Evolutionary conservation across 257 asterid species (phyloP).

Genomic region (Prunella vulgaris): DNA sequence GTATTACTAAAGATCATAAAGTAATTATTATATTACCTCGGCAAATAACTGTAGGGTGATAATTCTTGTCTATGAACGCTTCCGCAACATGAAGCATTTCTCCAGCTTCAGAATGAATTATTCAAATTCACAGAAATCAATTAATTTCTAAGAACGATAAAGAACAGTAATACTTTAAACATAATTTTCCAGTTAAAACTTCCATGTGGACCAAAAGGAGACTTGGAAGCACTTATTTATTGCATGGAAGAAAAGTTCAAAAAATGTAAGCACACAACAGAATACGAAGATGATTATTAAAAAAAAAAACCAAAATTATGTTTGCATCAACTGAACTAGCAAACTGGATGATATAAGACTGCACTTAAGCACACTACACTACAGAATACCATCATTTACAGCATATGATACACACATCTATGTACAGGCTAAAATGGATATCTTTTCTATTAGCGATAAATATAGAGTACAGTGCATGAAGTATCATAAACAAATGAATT

Average conservation of each 20-base stretch:
- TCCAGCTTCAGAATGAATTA: slow-evolving; percentile 60
- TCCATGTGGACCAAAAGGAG: not conserved
- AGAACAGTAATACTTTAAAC: not conserved
- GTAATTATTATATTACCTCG: slow-evolving; percentile 48
- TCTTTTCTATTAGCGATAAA: not conserved
- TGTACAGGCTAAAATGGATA: not conserved
- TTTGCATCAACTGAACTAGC: not conserved
- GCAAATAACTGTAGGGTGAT: slow-evolving; percentile 91
- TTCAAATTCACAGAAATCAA: slow-evolving; percentile 11
- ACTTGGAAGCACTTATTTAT: not conserved
- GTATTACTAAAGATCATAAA: not conserved
- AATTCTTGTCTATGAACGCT: slow-evolving; percentile 86
- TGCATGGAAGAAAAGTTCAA: not conserved
- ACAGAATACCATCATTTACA: not conserved
- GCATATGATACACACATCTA: not conserved
- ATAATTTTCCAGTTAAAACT: not conserved
- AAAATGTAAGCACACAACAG: slow-evolving; percentile 2
- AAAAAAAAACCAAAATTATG: not conserved
- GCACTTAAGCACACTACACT: not conserved
- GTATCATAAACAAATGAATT: slow-evolving; percentile 11
- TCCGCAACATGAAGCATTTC: slow-evolving; percentile 99
- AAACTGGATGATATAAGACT: not conserved
- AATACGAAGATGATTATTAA: not conserved
- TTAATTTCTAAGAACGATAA: not conserved
- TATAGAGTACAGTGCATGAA: slow-evolving; percentile 2